These are phyloP conservation scores for Hypomontagnella submonticulosa DNA, from an alignment of 495 filamentous ascomycete genomes.

Conservation along the genomic window DNA sequence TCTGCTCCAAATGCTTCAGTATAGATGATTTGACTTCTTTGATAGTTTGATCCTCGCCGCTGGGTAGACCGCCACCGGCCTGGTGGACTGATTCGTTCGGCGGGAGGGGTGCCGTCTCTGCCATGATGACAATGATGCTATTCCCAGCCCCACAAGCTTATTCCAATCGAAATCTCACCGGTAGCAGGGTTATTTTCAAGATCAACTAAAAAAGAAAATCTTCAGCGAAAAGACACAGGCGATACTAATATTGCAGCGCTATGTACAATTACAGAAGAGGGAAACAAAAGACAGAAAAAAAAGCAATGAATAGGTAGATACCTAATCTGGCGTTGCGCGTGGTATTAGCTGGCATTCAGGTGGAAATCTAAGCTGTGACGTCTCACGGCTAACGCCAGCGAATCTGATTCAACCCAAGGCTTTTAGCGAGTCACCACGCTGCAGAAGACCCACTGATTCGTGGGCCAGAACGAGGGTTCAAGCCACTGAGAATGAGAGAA, in stretches of 20 bases:
- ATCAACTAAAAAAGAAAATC: not conserved
- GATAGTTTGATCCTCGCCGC: slow-evolving; percentile 43
- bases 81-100: slow-evolving; percentile 45
- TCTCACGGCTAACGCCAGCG: slow-evolving; percentile 22
- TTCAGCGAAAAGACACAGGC: not conserved
- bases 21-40: slow-evolving; percentile 45
- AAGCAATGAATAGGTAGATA: not conserved
- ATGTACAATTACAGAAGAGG: slow-evolving; percentile 23
- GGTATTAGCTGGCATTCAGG: not conserved
- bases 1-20: slow-evolving; percentile 51
- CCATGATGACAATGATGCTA: slow-evolving; percentile 35
- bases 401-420: slow-evolving; percentile 41
- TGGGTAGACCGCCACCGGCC: slow-evolving; percentile 51
- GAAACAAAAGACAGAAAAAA: slow-evolving; percentile 5
- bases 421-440: slow-evolving; percentile 36
- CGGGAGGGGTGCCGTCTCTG: slow-evolving; percentile 38
- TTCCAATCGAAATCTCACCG: not conserved
- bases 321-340: not conserved
- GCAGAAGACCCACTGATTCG: slow-evolving; percentile 30
- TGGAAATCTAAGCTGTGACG: slow-evolving; percentile 23
- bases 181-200: not conserved
- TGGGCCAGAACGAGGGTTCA: slow-evolving; percentile 24
- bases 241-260: slow-evolving; percentile 8
- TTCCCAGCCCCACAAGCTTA: not conserved
- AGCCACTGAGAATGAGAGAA: slow-evolving; percentile 16